Conservation (phyloP, 345 rosid genomes). For the Citrus hindsii region DNA sequence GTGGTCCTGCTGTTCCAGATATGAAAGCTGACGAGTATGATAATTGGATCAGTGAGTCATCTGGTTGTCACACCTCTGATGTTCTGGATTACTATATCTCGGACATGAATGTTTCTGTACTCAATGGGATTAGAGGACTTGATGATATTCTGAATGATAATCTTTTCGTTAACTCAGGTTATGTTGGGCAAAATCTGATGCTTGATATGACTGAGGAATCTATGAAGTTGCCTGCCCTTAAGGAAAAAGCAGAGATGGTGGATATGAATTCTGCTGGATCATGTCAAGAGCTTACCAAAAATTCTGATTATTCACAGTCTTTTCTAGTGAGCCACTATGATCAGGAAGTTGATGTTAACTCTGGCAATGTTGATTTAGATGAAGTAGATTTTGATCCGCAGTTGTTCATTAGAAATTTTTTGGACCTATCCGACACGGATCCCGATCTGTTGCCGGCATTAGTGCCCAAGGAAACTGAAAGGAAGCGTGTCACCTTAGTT, state of each 20-base stretch:
- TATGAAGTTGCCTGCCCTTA: slow-evolving; percentile 71
- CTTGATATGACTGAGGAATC: slow-evolving; percentile 61
- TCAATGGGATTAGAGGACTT: slow-evolving; percentile 32
- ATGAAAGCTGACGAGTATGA: slow-evolving; percentile 32
- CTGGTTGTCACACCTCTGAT: slow-evolving; percentile 44
- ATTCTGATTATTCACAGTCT: slow-evolving; percentile 38
- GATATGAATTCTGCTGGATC: slow-evolving; percentile 35
- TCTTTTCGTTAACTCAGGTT: slow-evolving; percentile 21
- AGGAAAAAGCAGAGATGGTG: slow-evolving; percentile 51
- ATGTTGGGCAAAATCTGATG: slow-evolving; percentile 50
- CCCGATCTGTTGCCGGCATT: slow-evolving; percentile 44
- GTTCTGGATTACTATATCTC: slow-evolving; percentile 47
- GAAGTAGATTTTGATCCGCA: slow-evolving; percentile 78
- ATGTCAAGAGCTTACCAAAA: slow-evolving; percentile 38
- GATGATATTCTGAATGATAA: slow-evolving; percentile 22
- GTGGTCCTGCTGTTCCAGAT: slow-evolving; percentile 21
- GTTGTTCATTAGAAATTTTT: slow-evolving; percentile 64
- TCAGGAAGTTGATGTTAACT: slow-evolving; percentile 41
- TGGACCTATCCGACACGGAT: slow-evolving; percentile 70
- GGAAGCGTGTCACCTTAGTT: slow-evolving; percentile 67
- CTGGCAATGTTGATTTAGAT: slow-evolving; percentile 32
- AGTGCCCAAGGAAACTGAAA: slow-evolving; percentile 40
- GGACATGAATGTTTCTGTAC: slow-evolving; percentile 48
- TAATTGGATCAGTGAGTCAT: slow-evolving; percentile 29
- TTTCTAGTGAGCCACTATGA: slow-evolving; percentile 42